Evolutionary conservation across 495 filamentous ascomycete species (phyloP), one percentile per base, ranked within the genome.

Genomic region (Hyaloscypha variabilis): DNA sequence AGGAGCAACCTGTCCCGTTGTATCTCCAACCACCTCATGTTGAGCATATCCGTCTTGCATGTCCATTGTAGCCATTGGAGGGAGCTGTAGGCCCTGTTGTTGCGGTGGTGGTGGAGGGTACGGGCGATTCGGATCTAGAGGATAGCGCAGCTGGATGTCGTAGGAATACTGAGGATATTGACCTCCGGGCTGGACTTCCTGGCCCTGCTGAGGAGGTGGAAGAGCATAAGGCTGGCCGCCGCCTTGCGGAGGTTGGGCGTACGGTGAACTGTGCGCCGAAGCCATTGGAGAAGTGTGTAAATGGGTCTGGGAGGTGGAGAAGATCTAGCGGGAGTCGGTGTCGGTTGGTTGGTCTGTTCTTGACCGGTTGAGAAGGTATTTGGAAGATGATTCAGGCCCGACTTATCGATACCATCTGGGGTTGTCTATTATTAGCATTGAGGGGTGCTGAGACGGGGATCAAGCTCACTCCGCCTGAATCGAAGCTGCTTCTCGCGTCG

Each of bases 1-100:
- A 8, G 95, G 95, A 30, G 92, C 90, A 39, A 95, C 76, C 76
- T 99, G 95, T 10, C 95, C 95, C 6, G 92, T 95, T 0, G 88
- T 86, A 75, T 99, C 95, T 71, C 90, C 91, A 3, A 49, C 21
- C 19, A 58, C 29, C 24, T 84, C 82, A 71, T 86, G 86, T 58
- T 79, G 77, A 21, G 79, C 80, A 72, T 28, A 73, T 76, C 51
- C 78, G 77, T 74, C 78, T 74, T 77, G 82, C 4, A 24, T 50
- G 19, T 58, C 29, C 36, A 55, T 80, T 54, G 76, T 77, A 51
- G 68, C 74, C 56, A 77, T 80, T 23, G 81, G 85, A 30, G 91
- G 91, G 5, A 93, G 78, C 3, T 91, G 90, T 21, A 91, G 75
- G 19, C 92, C 76, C 58, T 79, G 78, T 81, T 50, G 87, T 82